A percentile compares a stretch with the other conserved stretches of the same genome.
Evolutionary conservation across 2,329 filamentous ascomycete genomes (phyloP).

Genomic region (Dothistroma pini): DNA sequence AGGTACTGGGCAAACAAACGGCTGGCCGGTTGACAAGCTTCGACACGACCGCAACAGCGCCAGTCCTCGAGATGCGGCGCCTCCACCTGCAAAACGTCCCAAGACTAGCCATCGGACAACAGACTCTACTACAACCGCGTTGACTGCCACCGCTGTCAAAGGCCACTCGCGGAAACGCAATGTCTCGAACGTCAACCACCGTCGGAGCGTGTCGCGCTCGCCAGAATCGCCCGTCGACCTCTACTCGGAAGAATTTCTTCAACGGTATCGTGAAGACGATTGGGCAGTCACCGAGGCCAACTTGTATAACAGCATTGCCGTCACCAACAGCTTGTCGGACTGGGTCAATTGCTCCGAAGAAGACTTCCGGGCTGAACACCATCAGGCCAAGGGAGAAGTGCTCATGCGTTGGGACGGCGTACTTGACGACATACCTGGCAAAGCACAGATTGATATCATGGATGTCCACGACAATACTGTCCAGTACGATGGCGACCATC

Average conservation of each 20-base stretch:
- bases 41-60: slow-evolving; percentile 55
- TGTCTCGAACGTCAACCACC: slow-evolving; percentile 56
- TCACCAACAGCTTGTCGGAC: slow-evolving; percentile 68
- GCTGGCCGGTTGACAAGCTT: slow-evolving; percentile 55
- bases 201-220: slow-evolving; percentile 72
- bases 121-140: slow-evolving; percentile 67
- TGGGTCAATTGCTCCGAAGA: slow-evolving; percentile 76
- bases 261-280: slow-evolving; percentile 52
- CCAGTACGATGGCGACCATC: slow-evolving; percentile 53
- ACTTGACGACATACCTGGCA: slow-evolving; percentile 52
- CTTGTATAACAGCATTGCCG: slow-evolving; percentile 69
- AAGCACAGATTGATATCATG: slow-evolving; percentile 52
- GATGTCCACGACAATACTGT: slow-evolving; percentile 49
- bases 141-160: slow-evolving; percentile 59
- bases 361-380: slow-evolving; percentile 33
- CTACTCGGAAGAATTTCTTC: slow-evolving; percentile 61
- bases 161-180: slow-evolving; percentile 61
- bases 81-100: slow-evolving; percentile 67
- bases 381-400: slow-evolving; percentile 60
- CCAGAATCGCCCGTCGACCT: slow-evolving; percentile 42
- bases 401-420: slow-evolving; percentile 60
- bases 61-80: slow-evolving; percentile 48
- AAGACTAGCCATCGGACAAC: slow-evolving; percentile 79
- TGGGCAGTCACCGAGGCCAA: slow-evolving; percentile 63
- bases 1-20: slow-evolving; percentile 59